These are phyloP conservation scores for Isoetes taiwanensis DNA, from an alignment of 75 land plant species.

Conservation along the genomic window DNA sequence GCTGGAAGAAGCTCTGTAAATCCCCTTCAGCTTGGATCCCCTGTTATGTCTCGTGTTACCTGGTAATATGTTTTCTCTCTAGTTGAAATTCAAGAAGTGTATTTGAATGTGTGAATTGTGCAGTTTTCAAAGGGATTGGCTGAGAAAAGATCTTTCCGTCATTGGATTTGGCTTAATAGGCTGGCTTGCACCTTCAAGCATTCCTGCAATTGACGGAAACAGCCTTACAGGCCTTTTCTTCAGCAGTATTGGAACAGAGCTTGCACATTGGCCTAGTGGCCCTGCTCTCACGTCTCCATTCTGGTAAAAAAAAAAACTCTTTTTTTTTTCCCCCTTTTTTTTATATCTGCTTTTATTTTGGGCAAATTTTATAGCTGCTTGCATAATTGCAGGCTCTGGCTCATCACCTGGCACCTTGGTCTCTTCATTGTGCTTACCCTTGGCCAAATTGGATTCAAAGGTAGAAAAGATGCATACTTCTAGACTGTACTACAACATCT, in stretches of 20 bases:
- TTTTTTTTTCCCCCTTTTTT: neutral
- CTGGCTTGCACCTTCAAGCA: conserved; percentile 93
- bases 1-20: neutral
- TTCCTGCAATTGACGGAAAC: conserved; percentile 72
- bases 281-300: conserved; percentile 76
- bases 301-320: conserved; percentile 37
- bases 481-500: no score
- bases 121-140: conserved; percentile 78
- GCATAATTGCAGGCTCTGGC: conserved; percentile 57
- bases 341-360: neutral
- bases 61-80: conserved; percentile 9
- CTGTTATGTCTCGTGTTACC: conserved; percentile 17
- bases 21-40: neutral
- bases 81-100: neutral
- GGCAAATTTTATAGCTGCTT: neutral
- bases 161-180: conserved; percentile 91
- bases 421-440: conserved; percentile 61
- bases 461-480: conserved; percentile 76
- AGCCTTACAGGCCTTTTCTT: conserved; percentile 87
- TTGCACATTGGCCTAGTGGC: conserved; percentile 85
- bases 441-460: conserved; percentile 96
- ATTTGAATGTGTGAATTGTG: neutral
- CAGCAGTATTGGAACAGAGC: conserved; percentile 80
- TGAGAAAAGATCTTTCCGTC: conserved; percentile 67
- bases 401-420: conserved; percentile 89